phyloP scores from a whole-genome alignment of 306 rosid genomes.

The Fragaria ananassa region DNA sequence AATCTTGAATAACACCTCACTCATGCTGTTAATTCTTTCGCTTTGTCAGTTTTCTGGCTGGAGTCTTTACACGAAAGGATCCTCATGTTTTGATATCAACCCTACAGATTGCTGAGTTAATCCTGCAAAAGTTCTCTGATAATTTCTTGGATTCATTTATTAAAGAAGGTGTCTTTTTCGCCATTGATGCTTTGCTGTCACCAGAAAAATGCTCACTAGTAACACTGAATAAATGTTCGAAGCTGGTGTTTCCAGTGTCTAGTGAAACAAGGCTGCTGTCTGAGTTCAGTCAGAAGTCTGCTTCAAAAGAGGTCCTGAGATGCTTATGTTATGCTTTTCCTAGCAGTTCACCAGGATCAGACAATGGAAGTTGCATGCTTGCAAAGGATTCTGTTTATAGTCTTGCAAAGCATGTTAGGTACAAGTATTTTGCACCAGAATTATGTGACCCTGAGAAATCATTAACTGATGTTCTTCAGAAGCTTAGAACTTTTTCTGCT shows the following conservation, averaged over 20 bases:
- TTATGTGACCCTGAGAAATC: slow-evolving; percentile 59
- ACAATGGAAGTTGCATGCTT: slow-evolving; percentile 69
- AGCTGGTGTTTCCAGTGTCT: slow-evolving; percentile 52
- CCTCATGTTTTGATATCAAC: slow-evolving; percentile 76
- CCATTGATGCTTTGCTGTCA: slow-evolving; percentile 65
- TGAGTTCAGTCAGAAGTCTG: slow-evolving; percentile 53
- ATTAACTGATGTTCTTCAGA: slow-evolving; percentile 76
- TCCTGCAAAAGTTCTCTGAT: slow-evolving; percentile 71
- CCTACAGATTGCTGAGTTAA: slow-evolving; percentile 69
- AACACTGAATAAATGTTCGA: slow-evolving; percentile 56
- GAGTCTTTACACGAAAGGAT: slow-evolving; percentile 91
- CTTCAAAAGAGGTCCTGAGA: slow-evolving; percentile 52
- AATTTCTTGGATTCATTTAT: slow-evolving; percentile 64
- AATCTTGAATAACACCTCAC: slow-evolving; percentile 26
- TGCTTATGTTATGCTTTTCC: slow-evolving; percentile 84
- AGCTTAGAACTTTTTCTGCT: slow-evolving; percentile 54
- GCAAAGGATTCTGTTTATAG: slow-evolving; percentile 68
- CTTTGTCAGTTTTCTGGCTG: slow-evolving; percentile 80
- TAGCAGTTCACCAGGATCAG: slow-evolving; percentile 43
- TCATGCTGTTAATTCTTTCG: slow-evolving; percentile 31
- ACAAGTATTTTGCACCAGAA: slow-evolving; percentile 63
- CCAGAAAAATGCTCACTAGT: slow-evolving; percentile 62
- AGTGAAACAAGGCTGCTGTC: slow-evolving; percentile 44
- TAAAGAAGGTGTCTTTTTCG: slow-evolving; percentile 93
- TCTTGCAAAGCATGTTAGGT: slow-evolving; percentile 68